Conservation (phyloP, 768 basidiomycete species). For the Lactarius deliciosus region DNA sequence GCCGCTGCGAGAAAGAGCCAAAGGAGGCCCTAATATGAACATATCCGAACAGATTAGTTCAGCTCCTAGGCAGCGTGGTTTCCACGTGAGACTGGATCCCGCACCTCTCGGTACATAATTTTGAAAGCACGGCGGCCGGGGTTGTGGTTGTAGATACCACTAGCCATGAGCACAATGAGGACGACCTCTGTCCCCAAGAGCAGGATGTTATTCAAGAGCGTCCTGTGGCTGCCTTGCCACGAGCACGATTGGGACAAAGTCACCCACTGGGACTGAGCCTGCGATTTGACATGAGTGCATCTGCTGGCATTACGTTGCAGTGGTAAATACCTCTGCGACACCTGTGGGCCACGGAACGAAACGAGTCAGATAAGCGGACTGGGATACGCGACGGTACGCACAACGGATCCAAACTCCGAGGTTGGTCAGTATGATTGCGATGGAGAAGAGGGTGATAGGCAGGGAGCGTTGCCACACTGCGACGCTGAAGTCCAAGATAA, state of each 20-base stretch:
- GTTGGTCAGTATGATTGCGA: constrained; percentile 5
- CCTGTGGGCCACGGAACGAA: constrained; percentile 1
- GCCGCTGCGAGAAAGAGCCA: constrained; percentile 19
- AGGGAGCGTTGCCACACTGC: constrained; percentile 24
- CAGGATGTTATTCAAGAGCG: constrained; percentile 4
- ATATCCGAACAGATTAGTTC: not conserved
- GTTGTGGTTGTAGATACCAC: constrained; percentile 18
- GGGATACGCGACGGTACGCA: not conserved
- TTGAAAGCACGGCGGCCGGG: constrained; percentile 14
- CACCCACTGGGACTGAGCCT: constrained; percentile 9
- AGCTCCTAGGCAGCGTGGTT: not conserved
- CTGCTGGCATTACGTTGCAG: not conserved
- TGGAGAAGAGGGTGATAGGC: not conserved
- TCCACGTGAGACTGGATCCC: not conserved
- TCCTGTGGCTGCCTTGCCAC: not conserved
- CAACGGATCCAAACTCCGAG: constrained; percentile 22
- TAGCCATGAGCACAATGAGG: constrained; percentile 15
- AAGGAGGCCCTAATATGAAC: constrained; percentile 17
- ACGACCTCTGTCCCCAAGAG: constrained; percentile 9
- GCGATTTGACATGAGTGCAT: not conserved
- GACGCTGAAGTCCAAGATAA: constrained; percentile 7
- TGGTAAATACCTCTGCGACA: not conserved
- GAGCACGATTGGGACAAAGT: not conserved
- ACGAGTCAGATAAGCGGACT: not conserved
- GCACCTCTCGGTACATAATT: constrained; percentile 26